Base-by-base conservation (phyloP, 2,329 filamentous ascomycete genomes). In the Venturia asperata region DNA sequence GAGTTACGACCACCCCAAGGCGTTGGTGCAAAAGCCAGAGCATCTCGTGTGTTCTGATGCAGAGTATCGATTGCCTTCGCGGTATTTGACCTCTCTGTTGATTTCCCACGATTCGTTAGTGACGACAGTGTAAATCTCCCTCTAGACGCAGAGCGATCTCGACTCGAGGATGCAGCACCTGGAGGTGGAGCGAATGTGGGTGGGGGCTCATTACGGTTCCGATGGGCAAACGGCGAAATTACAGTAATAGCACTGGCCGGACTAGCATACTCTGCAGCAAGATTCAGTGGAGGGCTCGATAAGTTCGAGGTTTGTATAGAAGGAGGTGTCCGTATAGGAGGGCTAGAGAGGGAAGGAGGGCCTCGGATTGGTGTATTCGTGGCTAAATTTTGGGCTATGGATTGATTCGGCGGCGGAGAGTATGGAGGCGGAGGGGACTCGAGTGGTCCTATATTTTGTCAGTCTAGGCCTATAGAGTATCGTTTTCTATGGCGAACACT, bases 131-230 rank as follows among this genome's bases (percentile, higher is more conserved):
- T 74, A 62, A 78, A 78, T 55, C 76, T 74, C 34, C 41, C 24
- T 61, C 76, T 73, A 21, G 77, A 78, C 6, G 69, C 69, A 7
- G 76, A 77, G 37, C 76, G 70, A 64, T 75, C 73, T 27, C 74
- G 71, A 3, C 69, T 70, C 30, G 52, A 34, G 5, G 52, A 58
- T 15, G 52, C 52, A 43, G 68, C 66, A 24, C 71, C 70, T 24
- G 76, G 72, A 15, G 76, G 77, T 13, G 77, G 76, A 17, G 76
- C 76, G 64, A 77, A 78, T 19, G 73, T 72, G 2, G 71, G 72
- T 24, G 63, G 47, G 30, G 52, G 64, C 41, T 65, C 64, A 62
- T 65, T 37, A 47, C 55, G 52, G 27, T 49, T 61, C 19, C 56
- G 64, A 24, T 41, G 27, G 17, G 58, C 47, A 21, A 37, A 43